phyloP scores from a whole-genome alignment of 176 grass and related monocot species.

The Juncus effusus region DNA sequence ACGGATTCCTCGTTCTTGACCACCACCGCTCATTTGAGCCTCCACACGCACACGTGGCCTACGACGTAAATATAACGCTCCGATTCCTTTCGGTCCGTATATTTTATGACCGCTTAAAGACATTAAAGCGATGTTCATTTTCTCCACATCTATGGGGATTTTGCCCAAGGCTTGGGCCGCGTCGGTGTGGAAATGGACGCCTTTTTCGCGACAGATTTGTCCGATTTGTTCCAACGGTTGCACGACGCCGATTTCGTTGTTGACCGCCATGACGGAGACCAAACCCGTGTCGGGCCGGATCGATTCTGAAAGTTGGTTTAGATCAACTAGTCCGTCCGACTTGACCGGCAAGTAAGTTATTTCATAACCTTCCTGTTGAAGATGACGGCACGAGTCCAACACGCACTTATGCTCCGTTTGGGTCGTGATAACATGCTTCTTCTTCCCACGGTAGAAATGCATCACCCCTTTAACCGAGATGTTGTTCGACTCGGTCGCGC shows the following conservation, averaged over 20 bases:
- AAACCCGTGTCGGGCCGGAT: slow-evolving; percentile 79
- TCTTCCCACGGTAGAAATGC: slow-evolving; percentile 74
- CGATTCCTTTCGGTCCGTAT: slow-evolving; percentile 89
- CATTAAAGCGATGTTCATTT: slow-evolving; percentile 87
- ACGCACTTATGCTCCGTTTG: slow-evolving; percentile 98
- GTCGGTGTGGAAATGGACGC: slow-evolving; percentile 82
- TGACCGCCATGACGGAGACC: slow-evolving; percentile 91
- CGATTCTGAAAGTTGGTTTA: slow-evolving; percentile 48
- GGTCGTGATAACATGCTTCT: slow-evolving; percentile 82
- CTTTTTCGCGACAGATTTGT: slow-evolving; percentile 66
- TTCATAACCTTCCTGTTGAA: slow-evolving; percentile 84
- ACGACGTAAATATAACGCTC: slow-evolving; percentile 79
- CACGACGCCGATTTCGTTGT: slow-evolving; percentile 92
- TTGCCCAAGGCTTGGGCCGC: slow-evolving; percentile 78
- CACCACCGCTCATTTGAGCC: slow-evolving; percentile 88
- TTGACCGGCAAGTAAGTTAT: slow-evolving; percentile 85
- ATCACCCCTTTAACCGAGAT: slow-evolving; percentile 92
- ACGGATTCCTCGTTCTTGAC: slow-evolving; percentile 86
- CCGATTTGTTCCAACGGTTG: slow-evolving; percentile 89
- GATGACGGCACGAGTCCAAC: slow-evolving; percentile 78
- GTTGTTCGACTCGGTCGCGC: slow-evolving; percentile 92
- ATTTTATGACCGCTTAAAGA: slow-evolving; percentile 87
- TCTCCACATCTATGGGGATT: slow-evolving; percentile 67
- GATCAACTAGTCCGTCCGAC: slow-evolving; percentile 68
- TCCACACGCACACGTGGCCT: slow-evolving; percentile 82